Evolutionary conservation across 106 monocot genomes (phyloP), one percentile per base, ranked within the genome.

Genomic region (Dendrobium chrysotoxum): DNA sequence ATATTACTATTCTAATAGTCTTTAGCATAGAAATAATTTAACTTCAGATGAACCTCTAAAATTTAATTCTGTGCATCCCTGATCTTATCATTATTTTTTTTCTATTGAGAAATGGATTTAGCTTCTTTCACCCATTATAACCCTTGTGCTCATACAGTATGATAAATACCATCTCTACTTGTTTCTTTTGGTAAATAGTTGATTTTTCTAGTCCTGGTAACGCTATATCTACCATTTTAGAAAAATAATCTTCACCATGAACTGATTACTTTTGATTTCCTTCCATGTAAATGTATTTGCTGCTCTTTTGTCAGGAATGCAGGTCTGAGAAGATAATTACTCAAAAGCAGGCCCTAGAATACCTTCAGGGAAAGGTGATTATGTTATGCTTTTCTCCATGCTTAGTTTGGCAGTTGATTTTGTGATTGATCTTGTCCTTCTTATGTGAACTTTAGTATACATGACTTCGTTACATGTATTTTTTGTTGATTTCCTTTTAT

Each of bases 301-400:
- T 53, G 28, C 28, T 79, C 72, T 66, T 68, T 23, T 85, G 28
- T 79, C 77, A 95, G 92, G 92, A 94, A 86, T 94, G 92, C 86
- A 87, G 88, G 46, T 88, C 79, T 77, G 92, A 89, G 84, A 84
- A 76, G 53, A 81, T 97, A 76, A 91, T 83, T 82, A 86, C 92
- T 53, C 92, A 89, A 80, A 79, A 88, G 47, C 89, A 97, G 66
- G 97, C 97, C 5, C 80, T 94, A 65, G 85, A 90, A 1, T 94
- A 90, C 73, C 90, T 97, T 79, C 88, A 91, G 61, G 82, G 71
- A 44, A 91, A 89, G 91, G 93, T 91, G 40, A 46, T 41, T 44
- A 53, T 16, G 12, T 16, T 75, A 31, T 13, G 20, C 39, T 45
- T 70, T 31, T 70, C 31, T 28, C 35, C 31, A 70, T 70, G 70